These are phyloP conservation scores for Syncephalastrum sp. DNA, from an alignment of 371 early-diverging fungal genomes.

Conservation along the genomic window DNA sequence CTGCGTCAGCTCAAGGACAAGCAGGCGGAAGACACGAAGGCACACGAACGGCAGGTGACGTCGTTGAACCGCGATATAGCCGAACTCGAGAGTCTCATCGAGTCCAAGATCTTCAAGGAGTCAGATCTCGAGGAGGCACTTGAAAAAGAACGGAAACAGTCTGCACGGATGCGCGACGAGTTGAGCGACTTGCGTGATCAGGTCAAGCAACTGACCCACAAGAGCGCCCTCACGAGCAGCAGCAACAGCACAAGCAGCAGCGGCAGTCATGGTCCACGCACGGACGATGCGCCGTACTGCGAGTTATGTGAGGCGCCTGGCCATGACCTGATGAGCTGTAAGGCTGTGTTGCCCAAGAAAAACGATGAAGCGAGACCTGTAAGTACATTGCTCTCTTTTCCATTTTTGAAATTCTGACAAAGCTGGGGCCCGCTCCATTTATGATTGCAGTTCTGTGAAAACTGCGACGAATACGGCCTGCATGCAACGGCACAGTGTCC, in stretches of 20 bases:
- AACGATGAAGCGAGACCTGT: conserved; percentile 12
- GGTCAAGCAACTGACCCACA: conserved; percentile 14
- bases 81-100: conserved; percentile 69
- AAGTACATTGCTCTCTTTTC: conserved; percentile 1
- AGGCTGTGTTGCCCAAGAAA: conserved; percentile 29
- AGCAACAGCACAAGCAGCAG: conserved; percentile 7
- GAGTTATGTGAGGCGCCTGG: conserved; percentile 69
- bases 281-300: conserved; percentile 44
- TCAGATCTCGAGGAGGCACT: conserved; percentile 71
- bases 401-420: background rate
- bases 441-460: conserved; percentile 18
- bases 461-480: conserved; percentile 23
- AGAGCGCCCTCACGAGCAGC: background rate
- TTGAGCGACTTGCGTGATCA: conserved; percentile 47
- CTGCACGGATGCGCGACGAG: conserved; percentile 52
- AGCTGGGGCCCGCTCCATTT: background rate
- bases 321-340: conserved; percentile 69
- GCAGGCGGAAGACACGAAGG: conserved; percentile 52
- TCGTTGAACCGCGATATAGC: conserved; percentile 66
- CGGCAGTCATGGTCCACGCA: conserved; percentile 7
- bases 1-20: conserved; percentile 55
- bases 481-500: conserved; percentile 19
- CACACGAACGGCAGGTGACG: conserved; percentile 58
- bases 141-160: conserved; percentile 51
- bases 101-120: conserved; percentile 76